Conservation (phyloP, 352 stramenopile species). For the Pythium brassicae region DNA sequence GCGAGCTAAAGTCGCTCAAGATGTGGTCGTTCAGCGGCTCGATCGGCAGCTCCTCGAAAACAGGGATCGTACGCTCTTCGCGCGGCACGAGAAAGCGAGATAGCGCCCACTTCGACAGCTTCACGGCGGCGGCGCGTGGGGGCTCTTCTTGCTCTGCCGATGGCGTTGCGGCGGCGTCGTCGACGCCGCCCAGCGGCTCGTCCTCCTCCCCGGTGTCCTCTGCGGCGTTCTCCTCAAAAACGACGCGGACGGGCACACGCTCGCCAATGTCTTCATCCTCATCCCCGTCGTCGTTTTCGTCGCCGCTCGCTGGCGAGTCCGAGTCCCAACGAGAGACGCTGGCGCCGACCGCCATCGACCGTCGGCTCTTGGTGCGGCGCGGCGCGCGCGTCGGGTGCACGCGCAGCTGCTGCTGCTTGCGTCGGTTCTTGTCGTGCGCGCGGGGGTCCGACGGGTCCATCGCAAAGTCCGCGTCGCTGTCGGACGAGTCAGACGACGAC, state of each 20-base stretch:
- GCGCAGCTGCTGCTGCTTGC: slow-evolving; percentile 10
- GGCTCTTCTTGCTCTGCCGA: not conserved
- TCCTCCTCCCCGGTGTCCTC: slow-evolving; percentile 20
- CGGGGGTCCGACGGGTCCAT: slow-evolving; percentile 78
- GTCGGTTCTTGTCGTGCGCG: slow-evolving; percentile 34
- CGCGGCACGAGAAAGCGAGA: slow-evolving; percentile 59
- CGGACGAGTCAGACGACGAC: slow-evolving; percentile 14
- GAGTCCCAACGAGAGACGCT: slow-evolving; percentile 55
- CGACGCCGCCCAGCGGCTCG: slow-evolving; percentile 17
- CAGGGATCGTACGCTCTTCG: slow-evolving; percentile 43
- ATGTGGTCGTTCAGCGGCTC: slow-evolving; percentile 86
- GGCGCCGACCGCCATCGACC: slow-evolving; percentile 1
- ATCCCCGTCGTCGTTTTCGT: slow-evolving; percentile 2
- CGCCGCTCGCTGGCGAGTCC: slow-evolving; percentile 28
- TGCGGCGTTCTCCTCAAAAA: slow-evolving; percentile 4
- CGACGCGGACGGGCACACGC: slow-evolving; percentile 20
- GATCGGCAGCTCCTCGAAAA: slow-evolving; percentile 57
- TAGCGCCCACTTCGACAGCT: slow-evolving; percentile 70
- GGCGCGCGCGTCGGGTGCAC: slow-evolving; percentile 28
- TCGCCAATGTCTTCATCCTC: slow-evolving; percentile 44
- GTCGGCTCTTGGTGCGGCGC: slow-evolving; percentile 16
- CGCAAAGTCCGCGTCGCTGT: slow-evolving; percentile 50
- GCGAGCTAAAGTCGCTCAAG: slow-evolving; percentile 72
- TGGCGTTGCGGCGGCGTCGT: slow-evolving; percentile 1
- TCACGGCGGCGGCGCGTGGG: slow-evolving; percentile 17